Conservation (phyloP, 192 early-diverging fungal genomes). For the Gorgonomyces haynaldii region DNA sequence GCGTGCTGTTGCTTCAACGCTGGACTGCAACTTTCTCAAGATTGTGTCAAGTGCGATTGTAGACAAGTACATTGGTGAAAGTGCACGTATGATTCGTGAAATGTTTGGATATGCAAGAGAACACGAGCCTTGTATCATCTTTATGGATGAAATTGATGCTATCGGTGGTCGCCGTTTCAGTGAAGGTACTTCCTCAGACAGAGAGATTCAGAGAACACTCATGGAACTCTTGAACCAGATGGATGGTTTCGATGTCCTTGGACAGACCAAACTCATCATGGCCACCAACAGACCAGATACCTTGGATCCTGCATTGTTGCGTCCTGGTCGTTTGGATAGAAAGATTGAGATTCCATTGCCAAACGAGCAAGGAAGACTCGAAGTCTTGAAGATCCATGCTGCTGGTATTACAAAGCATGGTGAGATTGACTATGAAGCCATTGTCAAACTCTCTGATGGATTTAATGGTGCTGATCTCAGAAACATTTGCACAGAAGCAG, state of each 20-base stretch:
- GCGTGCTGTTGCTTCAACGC: constrained; percentile 89
- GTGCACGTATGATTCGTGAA: constrained; percentile 89
- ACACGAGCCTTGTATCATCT: constrained; percentile 99
- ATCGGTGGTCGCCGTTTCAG: constrained; percentile 98
- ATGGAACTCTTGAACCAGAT: constrained; percentile 99
- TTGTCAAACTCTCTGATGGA: constrained; percentile 94
- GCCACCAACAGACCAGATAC: constrained; percentile 99
- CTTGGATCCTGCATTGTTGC: constrained; percentile 91
- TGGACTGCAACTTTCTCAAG: constrained; percentile 98
- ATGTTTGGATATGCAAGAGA: constrained; percentile 99
- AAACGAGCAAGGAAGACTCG: constrained; percentile 92
- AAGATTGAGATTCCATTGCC: constrained; percentile 99
- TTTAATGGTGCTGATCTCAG: constrained; percentile 99
- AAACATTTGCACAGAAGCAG: constrained; percentile 99
- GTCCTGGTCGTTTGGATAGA: constrained; percentile 93
- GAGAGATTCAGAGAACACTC: constrained; percentile 97
- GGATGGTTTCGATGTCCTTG: constrained; percentile 99
- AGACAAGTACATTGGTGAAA: constrained; percentile 99
- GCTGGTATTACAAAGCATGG: constrained; percentile 88
- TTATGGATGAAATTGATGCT: constrained; percentile 99
- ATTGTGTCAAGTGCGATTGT: constrained; percentile 98
- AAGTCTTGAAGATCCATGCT: constrained; percentile 97
- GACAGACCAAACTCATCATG: constrained; percentile 99
- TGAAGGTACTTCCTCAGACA: constrained; percentile 98
- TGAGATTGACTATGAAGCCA: constrained; percentile 95